Evolutionary conservation across 345 rosid genomes (phyloP).

Genomic region (Moringa oleifera): DNA sequence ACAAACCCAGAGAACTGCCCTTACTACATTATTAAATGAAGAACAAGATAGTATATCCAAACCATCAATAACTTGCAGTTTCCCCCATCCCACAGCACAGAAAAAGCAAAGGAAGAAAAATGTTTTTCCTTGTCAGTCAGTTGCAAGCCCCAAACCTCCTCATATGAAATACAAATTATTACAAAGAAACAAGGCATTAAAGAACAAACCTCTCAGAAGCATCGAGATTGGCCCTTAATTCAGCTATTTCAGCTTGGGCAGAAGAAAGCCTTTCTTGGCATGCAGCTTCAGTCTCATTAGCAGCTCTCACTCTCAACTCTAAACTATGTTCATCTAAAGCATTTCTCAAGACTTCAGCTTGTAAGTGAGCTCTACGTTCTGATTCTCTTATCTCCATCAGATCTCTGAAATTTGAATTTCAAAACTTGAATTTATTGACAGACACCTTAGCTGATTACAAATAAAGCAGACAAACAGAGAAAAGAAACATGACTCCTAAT

Average conservation of each 20-base stretch:
- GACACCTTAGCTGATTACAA: neutral
- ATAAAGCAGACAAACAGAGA: neutral
- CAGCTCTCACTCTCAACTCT: slow-evolving; percentile 94
- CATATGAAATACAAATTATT: neutral
- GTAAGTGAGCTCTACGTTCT: slow-evolving; percentile 56
- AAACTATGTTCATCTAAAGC: slow-evolving; percentile 85
- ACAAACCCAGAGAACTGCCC: no score
- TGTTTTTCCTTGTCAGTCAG: no score
- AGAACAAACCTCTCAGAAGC: slow-evolving; percentile 62
- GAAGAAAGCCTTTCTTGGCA: slow-evolving; percentile 83
- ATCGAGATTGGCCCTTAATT: slow-evolving; percentile 68
- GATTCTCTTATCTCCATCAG: slow-evolving; percentile 78
- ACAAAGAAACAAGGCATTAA: neutral
- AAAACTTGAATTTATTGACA: neutral
- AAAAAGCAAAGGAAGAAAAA: neutral
- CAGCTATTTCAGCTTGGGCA: slow-evolving; percentile 84
- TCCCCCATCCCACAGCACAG: no score
- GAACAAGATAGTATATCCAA: no score
- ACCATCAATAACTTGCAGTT: no score
- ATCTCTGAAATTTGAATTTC: slow-evolving; percentile 41
- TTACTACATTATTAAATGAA: no score
- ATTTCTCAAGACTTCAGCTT: slow-evolving; percentile 63
- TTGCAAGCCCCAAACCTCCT: neutral
- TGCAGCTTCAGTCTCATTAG: slow-evolving; percentile 85
- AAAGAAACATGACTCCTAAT: neutral